These are phyloP conservation scores for Apiospora malaysiana DNA, from an alignment of 2,329 filamentous ascomycete species.

Conservation along the genomic window DNA sequence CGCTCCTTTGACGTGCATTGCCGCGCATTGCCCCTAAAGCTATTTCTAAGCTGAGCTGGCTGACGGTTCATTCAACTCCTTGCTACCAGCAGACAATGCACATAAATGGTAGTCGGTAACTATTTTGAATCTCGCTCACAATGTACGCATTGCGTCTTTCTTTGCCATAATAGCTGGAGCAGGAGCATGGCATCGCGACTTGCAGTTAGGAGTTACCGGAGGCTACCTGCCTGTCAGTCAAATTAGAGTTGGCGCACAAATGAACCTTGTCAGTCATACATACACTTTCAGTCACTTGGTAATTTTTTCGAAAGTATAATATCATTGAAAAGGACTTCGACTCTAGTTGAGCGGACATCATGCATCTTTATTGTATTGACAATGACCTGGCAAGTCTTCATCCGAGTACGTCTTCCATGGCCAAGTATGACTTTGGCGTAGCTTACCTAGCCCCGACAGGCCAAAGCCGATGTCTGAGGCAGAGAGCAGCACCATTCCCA, in stretches of 20 bases:
- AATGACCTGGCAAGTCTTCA: too few species aligned
- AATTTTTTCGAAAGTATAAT: too few species aligned
- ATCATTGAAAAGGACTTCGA: too few species aligned
- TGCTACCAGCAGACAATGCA: neutral
- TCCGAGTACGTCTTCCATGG: too few species aligned
- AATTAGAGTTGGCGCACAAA: too few species aligned
- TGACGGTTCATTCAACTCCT: neutral
- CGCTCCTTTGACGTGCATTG: neutral
- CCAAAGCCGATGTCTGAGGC: neutral
- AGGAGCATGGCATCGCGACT: neutral
- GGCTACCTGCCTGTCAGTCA: neutral
- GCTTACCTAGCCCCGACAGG: neutral
- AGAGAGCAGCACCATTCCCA: neutral
- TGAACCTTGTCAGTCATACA: too few species aligned
- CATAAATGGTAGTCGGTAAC: neutral
- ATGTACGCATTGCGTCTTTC: too few species aligned
- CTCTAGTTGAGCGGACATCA: too few species aligned
- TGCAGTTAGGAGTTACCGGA: neutral
- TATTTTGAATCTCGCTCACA: neutral
- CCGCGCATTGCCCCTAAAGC: neutral
- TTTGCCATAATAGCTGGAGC: neutral
- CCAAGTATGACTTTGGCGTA: too few species aligned
- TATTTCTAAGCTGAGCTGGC: neutral
- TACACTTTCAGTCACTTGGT: too few species aligned
- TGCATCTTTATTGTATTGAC: neutral